Evolutionary conservation across 805 yeast genomes (phyloP), one percentile per base, ranked within the genome.

Genomic region (Torulaspora delbrueckii): DNA sequence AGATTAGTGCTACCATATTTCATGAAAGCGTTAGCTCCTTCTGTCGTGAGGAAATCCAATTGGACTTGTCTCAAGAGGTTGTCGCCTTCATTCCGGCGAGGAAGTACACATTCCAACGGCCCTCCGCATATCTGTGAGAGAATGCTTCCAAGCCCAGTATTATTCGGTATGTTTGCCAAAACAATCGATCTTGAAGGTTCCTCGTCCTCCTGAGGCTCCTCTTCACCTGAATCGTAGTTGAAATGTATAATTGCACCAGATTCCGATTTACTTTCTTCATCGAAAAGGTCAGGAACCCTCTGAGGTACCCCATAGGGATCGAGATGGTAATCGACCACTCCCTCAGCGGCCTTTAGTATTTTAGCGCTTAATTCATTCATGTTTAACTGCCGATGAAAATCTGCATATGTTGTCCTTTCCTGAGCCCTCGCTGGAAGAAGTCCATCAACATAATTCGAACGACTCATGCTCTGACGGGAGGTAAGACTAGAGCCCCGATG

Each of bases 101-200:
- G 54, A 10, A 62, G 66, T 16, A 49, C 35, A 41, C 71, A 73
- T 50, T 82, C 86, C 40, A 85, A 62, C 0, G 87, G 85, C 0
- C 95, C 95, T 1, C 93, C 90, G 52, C 72, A 68, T 0, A 83
- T 67, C 43, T 78, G 84, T 1, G 78, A 58, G 14, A 85, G 52
- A 8, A 84, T 64, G 31, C 78, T 68, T 18, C 69, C 69, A 7
- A 80, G 51, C 7, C 83, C 79, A 7, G 77, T 70, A 24, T 60
- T 55, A 0, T 55, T 43, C 0, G 78, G 74, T 22, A 78, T 59
- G 14, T 70, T 66, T n/a, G 56, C 58, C 3, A 76, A 46, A 13
- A 68, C 59, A 10, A 78, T 28, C n/a, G 51, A 42, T 36, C 42
- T 46, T 31, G 37, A 41, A 5, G 8, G 41, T 10, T 9, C 18